Percentiles rank a stretch among this genome's conserved stretches.
Conservation (phyloP, 345 rosid species). For the Cardamine resedifolia region DNA sequence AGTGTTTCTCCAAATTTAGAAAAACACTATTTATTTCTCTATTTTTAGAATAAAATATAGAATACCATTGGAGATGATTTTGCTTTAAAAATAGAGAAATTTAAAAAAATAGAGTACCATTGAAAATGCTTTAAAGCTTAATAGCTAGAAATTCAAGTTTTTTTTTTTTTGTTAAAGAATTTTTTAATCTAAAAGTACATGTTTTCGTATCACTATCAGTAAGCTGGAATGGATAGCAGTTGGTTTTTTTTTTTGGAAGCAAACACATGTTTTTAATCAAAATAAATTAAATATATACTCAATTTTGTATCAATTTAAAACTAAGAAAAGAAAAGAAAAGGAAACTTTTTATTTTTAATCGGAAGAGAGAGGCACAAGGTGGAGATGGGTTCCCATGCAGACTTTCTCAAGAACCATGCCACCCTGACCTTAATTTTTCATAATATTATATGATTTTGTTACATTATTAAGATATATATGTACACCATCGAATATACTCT, state of each 20-base stretch:
- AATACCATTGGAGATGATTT: no score
- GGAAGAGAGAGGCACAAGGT: neutral
- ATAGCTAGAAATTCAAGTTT: no score
- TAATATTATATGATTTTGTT: neutral
- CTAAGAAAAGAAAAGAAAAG: neutral
- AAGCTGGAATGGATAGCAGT: neutral
- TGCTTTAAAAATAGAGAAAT: no score
- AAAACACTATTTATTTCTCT: no score
- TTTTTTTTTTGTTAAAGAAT: no score
- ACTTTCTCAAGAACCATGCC: constrained; percentile 30
- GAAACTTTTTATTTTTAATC: neutral
- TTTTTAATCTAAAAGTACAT: neutral
- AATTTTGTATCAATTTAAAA: neutral
- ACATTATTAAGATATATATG: neutral
- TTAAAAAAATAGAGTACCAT: no score
- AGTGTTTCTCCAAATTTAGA: no score
- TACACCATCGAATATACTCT: neutral
- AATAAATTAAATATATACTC: no score
- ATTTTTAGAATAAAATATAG: no score
- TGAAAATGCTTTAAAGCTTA: no score
- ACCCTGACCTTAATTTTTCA: neutral
- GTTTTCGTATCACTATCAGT: neutral
- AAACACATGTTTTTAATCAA: neutral
- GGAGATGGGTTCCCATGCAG: constrained; percentile 28
- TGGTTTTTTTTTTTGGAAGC: neutral